Percentiles rank a stretch among this genome's conserved stretches.
These are phyloP conservation scores for Penicillium goetzii DNA, from an alignment of 495 filamentous ascomycete species.

Conservation along the genomic window DNA sequence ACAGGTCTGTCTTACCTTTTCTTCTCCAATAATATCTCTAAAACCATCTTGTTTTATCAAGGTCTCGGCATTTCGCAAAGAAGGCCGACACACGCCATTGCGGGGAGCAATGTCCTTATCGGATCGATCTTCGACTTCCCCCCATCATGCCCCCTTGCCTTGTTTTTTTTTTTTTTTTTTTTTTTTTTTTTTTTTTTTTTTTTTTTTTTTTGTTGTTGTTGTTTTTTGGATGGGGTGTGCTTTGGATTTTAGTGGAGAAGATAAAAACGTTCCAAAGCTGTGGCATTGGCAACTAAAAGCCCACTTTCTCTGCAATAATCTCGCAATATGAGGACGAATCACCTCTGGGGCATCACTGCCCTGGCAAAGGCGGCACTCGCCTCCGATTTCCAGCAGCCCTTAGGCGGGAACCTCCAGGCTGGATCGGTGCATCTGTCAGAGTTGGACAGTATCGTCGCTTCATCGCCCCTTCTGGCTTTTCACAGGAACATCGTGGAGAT, in stretches of 20 bases:
- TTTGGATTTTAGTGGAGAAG: too few relatives aligned
- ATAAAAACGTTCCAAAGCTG: background rate
- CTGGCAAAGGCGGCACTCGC: background rate
- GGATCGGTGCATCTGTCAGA: background rate
- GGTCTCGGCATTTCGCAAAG: background rate
- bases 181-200: too few relatives aligned
- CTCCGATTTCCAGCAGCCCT: background rate
- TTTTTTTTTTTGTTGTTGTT: too few relatives aligned
- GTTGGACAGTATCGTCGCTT: background rate
- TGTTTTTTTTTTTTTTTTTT: too few relatives aligned
- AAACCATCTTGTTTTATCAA: background rate
- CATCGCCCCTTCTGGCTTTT: background rate
- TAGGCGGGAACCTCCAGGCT: background rate
- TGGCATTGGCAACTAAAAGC: background rate
- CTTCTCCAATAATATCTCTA: background rate
- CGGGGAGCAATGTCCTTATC: constrained; percentile 9
- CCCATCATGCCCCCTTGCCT: constrained; percentile 8
- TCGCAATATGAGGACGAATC: background rate
- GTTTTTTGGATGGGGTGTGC: too few relatives aligned
- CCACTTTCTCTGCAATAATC: background rate
- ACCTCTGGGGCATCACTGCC: background rate
- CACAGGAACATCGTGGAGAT: constrained; percentile 2
- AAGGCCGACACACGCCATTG: constrained; percentile 9
- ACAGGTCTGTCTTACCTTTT: background rate
- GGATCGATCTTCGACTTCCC: constrained; percentile 1